A percentile compares a stretch with the other conserved stretches of the same genome.
Evolutionary conservation across 2,329 filamentous ascomycete genomes (phyloP).

Genomic region (Ceratocystis diversiconidia): DNA sequence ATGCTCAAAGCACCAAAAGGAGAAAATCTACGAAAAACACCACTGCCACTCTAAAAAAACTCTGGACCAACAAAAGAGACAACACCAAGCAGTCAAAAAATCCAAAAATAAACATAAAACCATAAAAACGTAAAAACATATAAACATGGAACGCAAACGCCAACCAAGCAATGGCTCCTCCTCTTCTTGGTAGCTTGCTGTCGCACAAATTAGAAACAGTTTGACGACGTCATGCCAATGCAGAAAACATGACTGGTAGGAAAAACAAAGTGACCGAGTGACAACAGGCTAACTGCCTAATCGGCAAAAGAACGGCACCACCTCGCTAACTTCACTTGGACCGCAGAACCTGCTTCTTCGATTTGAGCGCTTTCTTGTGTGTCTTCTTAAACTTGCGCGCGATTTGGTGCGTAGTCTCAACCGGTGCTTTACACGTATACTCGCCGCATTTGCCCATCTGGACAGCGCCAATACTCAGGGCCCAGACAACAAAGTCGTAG

Average conservation of each 20-base stretch:
- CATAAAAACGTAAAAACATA: neutral
- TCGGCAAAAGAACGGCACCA: neutral
- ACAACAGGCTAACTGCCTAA: neutral
- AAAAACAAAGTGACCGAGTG: neutral
- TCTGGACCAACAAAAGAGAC: neutral
- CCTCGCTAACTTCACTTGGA: neutral
- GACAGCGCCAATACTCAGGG: neutral
- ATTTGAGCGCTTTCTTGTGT: neutral
- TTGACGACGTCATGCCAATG: neutral
- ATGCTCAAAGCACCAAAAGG: neutral
- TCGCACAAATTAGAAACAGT: neutral
- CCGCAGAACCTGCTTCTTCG: neutral
- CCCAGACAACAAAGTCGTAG: neutral
- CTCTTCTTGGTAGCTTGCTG: neutral
- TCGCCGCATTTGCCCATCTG: neutral
- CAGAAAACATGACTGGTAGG: neutral
- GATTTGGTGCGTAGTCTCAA: conserved; percentile 10
- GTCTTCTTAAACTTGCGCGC: neutral
- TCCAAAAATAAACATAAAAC: neutral
- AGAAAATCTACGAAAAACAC: neutral
- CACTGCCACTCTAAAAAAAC: neutral
- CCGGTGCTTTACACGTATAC: neutral
- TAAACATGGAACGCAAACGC: neutral
- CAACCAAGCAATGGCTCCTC: neutral
- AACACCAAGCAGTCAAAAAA: neutral